Conservation (phyloP, 805 yeast genomes). For the Wickerhamomyces bisporus region DNA sequence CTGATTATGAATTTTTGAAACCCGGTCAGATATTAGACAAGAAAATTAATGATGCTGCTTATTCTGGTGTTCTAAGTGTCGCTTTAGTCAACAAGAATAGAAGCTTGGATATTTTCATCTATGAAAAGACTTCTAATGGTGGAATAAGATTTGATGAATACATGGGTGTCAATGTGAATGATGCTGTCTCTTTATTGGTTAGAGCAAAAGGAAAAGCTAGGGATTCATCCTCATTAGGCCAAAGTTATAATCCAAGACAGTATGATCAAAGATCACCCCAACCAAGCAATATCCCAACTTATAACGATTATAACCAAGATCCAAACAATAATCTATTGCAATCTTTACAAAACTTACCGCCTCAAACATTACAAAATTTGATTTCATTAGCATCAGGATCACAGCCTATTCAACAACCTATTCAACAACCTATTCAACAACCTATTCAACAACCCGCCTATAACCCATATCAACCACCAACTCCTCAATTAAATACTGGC, state of each 20-base stretch:
- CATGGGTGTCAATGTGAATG: slow-evolving; percentile 57
- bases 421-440: slow-evolving; percentile 7
- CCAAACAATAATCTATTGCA: slow-evolving; percentile 5
- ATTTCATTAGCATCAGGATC: slow-evolving; percentile 6
- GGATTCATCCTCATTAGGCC: neutral
- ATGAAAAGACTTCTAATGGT: slow-evolving; percentile 62
- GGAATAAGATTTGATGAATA: slow-evolving; percentile 83
- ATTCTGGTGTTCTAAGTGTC: slow-evolving; percentile 70
- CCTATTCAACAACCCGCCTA: slow-evolving; percentile 7
- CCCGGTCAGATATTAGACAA: slow-evolving; percentile 39
- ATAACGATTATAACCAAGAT: slow-evolving; percentile 7
- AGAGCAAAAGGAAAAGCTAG: slow-evolving; percentile 32
- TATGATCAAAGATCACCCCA: neutral
- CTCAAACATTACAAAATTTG: slow-evolving; percentile 10
- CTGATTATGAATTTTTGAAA: slow-evolving; percentile 38
- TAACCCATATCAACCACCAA: slow-evolving; percentile 6
- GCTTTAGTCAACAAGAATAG: slow-evolving; percentile 53
- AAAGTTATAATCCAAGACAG: neutral
- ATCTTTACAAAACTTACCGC: slow-evolving; percentile 8
- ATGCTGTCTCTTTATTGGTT: slow-evolving; percentile 55
- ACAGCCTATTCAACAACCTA: slow-evolving; percentile 6
- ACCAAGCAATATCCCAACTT: slow-evolving; percentile 1
- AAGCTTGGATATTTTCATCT: slow-evolving; percentile 65
- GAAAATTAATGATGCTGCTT: slow-evolving; percentile 71
- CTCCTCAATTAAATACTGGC: slow-evolving; percentile 2